phyloP scores from a whole-genome alignment of 352 stramenopile genomes.

The Phytophthora fragariae region DNA sequence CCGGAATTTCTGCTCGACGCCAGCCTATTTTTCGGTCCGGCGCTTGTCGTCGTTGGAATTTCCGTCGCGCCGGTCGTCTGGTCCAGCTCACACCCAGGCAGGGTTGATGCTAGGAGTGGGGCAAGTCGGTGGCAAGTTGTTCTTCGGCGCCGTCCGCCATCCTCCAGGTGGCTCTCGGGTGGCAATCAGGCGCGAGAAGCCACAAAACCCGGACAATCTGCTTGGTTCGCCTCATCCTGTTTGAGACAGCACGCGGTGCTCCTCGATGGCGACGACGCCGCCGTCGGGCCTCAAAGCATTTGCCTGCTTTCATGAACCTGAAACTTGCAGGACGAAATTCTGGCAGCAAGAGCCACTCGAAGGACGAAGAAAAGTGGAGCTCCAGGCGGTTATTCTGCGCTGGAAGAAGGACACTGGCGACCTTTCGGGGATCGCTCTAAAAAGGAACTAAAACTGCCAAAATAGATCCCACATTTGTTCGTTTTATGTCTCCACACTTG shows the following conservation, averaged over 20 bases:
- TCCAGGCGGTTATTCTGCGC: background rate
- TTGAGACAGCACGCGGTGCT: background rate
- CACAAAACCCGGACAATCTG: slow-evolving; percentile 20
- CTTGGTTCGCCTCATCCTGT: background rate
- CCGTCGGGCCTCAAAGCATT: no score
- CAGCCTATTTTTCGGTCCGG: no score
- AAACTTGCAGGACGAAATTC: background rate
- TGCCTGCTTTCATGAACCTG: no score
- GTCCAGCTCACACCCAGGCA: background rate
- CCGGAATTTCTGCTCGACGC: no score
- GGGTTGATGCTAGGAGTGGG: slow-evolving; percentile 9
- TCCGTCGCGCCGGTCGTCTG: background rate
- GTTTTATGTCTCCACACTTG: slow-evolving; percentile 14
- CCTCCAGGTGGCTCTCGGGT: slow-evolving; percentile 13
- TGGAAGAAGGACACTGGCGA: slow-evolving; percentile 1
- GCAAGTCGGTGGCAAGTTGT: slow-evolving; percentile 13
- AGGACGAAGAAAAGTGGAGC: slow-evolving; percentile 2
- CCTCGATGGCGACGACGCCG: background rate
- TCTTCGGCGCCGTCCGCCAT: slow-evolving; percentile 12
- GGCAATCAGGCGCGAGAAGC: slow-evolving; percentile 17
- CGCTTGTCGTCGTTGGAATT: background rate
- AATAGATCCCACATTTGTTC: slow-evolving; percentile 9
- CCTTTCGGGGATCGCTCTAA: slow-evolving; percentile 3
- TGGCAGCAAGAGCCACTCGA: background rate
- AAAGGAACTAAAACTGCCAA: slow-evolving; percentile 4